These are phyloP conservation scores for Clavaria fumosa DNA, from an alignment of 768 basidiomycete genomes.

Conservation along the genomic window DNA sequence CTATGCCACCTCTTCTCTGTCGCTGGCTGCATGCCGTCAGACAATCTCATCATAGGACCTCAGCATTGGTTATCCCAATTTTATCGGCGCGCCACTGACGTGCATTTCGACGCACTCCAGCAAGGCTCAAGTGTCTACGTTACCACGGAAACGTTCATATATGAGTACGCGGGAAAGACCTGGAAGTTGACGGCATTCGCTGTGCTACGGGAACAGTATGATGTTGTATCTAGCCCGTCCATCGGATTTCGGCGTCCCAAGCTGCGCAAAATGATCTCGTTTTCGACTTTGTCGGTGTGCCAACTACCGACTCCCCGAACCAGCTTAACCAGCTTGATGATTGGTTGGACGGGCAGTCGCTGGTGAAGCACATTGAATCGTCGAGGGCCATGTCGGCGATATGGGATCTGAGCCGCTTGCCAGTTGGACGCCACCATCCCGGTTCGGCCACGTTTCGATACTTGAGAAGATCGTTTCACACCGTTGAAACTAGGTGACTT, in stretches of 20 bases:
- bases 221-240: constrained; percentile 1
- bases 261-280: no score
- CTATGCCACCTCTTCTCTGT: no score
- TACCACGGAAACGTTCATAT: not conserved
- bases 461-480: not conserved
- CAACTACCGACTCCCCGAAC: not conserved
- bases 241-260: no score
- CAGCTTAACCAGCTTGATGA: not conserved
- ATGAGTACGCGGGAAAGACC: not conserved
- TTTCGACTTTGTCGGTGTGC: no score
- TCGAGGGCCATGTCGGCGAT: not conserved
- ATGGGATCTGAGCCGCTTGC: not conserved
- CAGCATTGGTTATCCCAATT: no score
- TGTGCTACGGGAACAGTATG: not conserved
- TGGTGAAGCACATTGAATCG: not conserved
- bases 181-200: not conserved
- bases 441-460: not conserved
- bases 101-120: not conserved
- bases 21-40: no score
- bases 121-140: not conserved
- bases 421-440: not conserved
- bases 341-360: constrained; percentile 1
- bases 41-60: no score
- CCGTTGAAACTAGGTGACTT: not conserved
- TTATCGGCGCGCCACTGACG: not conserved